Base-by-base conservation (phyloP, 352 stramenopile species). In the Phytophthora syringae region DNA sequence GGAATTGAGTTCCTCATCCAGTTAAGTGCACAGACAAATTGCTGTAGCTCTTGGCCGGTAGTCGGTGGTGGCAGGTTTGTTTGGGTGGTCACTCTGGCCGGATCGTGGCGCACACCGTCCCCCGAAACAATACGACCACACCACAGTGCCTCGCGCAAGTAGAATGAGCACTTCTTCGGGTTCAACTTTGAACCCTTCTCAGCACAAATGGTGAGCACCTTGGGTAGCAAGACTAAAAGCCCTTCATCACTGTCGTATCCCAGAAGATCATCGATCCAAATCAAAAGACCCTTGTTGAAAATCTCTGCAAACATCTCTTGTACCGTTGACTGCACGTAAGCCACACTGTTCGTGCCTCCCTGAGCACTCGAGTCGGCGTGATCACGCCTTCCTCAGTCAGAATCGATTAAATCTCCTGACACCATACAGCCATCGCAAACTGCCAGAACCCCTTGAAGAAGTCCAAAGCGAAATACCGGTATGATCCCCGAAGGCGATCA, bases 371-470 rank as follows among this genome's bases (percentile, higher is more conserved):
- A n/a, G 59, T 60, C 3, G 50, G 34, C 3, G 60, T 63, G n/a
- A 68, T 58, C 0, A 68, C 60, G 12, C 52, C 34, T 16, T 63
- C 52, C 22, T 68, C 60, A 0, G 52, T 64, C 3, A 64, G 21
- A 37, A 69, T 64, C 0, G 61, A 63, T 5, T 67, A 60, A 11
- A 67, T 60, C 10, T 68, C 60, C 10, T 58, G 52, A 21, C 52
- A 62, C 0, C 1, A 21, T 3, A 13, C 15, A 0, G 43, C 36
- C 45, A 63, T 58, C n/a, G 32, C 52, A 24, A 68, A 68, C 10
- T 62, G 60, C 44, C 60, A 68, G 18, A 62, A 6, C 51, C 45
- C n/a, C 20, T 68, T 62, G 6, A 68, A 68, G 9, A 68, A 62
- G 11, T 62, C 52, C 5, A 62, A 12, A 2, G 60, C 52, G 21